These are phyloP conservation scores for Dioszegia aurantiaca DNA, from an alignment of 768 basidiomycete species.

Conservation along the genomic window DNA sequence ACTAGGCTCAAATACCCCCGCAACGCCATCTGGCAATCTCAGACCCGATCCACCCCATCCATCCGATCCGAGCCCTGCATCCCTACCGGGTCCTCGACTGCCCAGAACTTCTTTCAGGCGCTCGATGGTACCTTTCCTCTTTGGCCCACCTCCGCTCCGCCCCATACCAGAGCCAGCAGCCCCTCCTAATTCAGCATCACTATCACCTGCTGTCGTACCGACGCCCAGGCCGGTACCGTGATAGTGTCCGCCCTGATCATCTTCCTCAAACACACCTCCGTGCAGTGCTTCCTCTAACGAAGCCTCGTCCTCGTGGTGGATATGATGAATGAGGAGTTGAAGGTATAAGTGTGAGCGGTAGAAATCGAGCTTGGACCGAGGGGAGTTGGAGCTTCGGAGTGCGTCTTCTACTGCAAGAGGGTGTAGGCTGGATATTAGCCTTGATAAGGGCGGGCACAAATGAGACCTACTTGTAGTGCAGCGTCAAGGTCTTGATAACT, in stretches of 20 bases:
- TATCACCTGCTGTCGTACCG: too few relatives aligned
- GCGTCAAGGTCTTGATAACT: slow-evolving; percentile 46
- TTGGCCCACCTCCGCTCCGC: background rate
- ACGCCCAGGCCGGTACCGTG: too few relatives aligned
- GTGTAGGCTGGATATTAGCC: slow-evolving; percentile 37
- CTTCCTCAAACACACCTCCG: background rate
- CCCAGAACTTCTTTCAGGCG: background rate
- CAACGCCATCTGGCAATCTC: slow-evolving; percentile 48
- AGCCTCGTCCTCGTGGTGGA: slow-evolving; percentile 31
- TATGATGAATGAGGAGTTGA: slow-evolving; percentile 49
- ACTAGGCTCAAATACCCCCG: slow-evolving; percentile 50
- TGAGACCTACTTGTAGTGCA: slow-evolving; percentile 39
- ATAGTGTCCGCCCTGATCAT: background rate
- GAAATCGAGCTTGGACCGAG: slow-evolving; percentile 51
- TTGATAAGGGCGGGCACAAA: too few relatives aligned
- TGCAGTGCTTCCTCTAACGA: slow-evolving; percentile 6
- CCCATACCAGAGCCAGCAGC: slow-evolving; percentile 1
- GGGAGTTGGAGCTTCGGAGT: slow-evolving; percentile 45
- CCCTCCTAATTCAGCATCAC: background rate
- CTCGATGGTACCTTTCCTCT: background rate
- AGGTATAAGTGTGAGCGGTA: slow-evolving; percentile 51
- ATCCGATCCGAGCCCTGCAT: background rate
- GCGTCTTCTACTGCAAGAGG: slow-evolving; percentile 51
- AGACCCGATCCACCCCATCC: slow-evolving; percentile 5
- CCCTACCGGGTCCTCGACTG: slow-evolving; percentile 7